phyloP scores from a whole-genome alignment of 495 filamentous ascomycete genomes.

The Talaromyces adpressus region DNA sequence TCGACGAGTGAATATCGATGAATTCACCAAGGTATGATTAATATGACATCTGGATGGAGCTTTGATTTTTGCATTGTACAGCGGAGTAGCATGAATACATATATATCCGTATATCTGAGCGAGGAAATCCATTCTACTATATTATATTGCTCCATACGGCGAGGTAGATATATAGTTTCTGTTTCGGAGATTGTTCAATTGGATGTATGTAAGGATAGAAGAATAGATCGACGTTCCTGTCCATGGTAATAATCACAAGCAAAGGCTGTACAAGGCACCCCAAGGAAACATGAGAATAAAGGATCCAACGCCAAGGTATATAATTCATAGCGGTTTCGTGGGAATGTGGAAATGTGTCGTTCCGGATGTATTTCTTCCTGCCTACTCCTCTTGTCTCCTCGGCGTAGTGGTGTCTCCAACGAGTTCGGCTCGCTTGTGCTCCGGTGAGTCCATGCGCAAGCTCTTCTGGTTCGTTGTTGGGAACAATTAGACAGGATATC shows the following conservation, averaged over 20 bases:
- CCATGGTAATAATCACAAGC: background rate
- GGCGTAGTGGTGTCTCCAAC: background rate
- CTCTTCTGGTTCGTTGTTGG: no score
- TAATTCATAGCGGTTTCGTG: background rate
- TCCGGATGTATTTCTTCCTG: background rate
- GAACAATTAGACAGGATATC: background rate
- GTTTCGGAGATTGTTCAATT: background rate
- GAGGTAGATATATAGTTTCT: no score
- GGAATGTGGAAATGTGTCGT: background rate
- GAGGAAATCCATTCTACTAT: no score
- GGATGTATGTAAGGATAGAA: background rate
- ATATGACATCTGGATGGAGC: background rate
- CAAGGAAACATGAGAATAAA: background rate
- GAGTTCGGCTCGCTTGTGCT: background rate
- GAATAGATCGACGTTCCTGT: background rate
- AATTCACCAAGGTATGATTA: slow-evolving; percentile 14
- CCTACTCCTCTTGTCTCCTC: background rate
- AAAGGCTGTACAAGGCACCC: background rate
- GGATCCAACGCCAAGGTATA: background rate
- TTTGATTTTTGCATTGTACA: background rate
- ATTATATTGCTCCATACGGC: no score
- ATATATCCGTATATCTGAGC: background rate
- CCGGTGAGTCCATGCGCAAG: no score
- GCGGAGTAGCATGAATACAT: background rate
- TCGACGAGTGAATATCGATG: slow-evolving; percentile 69